phyloP scores from a whole-genome alignment of 441 rosid genomes.

The Aquilaria agallochum region DNA sequence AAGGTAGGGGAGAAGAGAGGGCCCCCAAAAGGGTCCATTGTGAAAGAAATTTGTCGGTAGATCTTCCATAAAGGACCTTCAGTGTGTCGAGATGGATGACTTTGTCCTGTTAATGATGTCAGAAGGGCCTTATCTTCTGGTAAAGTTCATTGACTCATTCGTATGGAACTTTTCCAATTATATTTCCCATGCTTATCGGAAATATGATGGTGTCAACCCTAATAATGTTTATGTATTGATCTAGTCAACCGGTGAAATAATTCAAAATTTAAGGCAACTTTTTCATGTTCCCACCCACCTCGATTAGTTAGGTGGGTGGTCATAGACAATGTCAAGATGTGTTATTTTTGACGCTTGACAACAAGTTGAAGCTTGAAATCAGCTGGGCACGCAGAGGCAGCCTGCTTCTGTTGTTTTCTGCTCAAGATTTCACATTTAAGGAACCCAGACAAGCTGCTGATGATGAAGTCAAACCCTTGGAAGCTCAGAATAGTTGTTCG shows the following conservation, averaged over 20 bases:
- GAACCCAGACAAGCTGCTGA: neutral
- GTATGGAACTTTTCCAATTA: slow-evolving; percentile 14
- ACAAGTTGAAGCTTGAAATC: slow-evolving; percentile 15
- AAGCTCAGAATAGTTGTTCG: neutral
- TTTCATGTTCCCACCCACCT: neutral
- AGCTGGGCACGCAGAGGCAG: neutral
- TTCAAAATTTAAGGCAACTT: slow-evolving; percentile 5
- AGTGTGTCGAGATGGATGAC: neutral
- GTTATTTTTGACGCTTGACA: slow-evolving; percentile 1
- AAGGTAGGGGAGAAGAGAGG: slow-evolving; percentile 10
- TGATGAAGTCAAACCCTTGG: neutral
- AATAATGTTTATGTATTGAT: slow-evolving; percentile 4
- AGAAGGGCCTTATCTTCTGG: slow-evolving; percentile 21
- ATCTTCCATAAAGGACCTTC: neutral
- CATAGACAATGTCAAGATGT: neutral
- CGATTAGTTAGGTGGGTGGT: too few species aligned
- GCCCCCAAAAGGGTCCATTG: slow-evolving; percentile 6
- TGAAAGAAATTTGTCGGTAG: slow-evolving; percentile 3
- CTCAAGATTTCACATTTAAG: slow-evolving; percentile 12
- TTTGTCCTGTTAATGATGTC: slow-evolving; percentile 14
- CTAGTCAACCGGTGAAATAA: slow-evolving; percentile 17
- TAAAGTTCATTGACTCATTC: slow-evolving; percentile 8
- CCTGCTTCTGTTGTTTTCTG: slow-evolving; percentile 5
- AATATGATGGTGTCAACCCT: slow-evolving; percentile 14
- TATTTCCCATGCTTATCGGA: slow-evolving; percentile 4